phyloP scores from a whole-genome alignment of 2,329 filamentous ascomycete species.

The Fusarium metavorans region DNA sequence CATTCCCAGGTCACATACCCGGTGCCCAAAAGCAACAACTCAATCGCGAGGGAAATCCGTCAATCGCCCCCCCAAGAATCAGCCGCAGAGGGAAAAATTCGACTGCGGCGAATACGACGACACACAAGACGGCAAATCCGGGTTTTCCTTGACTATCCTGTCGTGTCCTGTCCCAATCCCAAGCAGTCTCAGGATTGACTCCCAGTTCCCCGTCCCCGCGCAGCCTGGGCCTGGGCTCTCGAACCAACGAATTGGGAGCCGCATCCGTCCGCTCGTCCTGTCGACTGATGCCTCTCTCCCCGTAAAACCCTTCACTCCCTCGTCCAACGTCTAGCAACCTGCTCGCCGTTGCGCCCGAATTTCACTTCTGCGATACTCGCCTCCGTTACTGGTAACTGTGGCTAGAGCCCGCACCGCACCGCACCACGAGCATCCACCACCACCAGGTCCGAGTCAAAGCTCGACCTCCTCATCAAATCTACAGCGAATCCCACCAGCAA shows the following conservation, averaged over 20 bases:
- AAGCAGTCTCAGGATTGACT: constrained; percentile 37
- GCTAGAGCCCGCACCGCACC: constrained; percentile 7
- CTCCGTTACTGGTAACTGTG: constrained; percentile 28
- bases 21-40: constrained; percentile 17
- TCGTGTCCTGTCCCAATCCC: constrained; percentile 21
- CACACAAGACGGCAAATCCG: constrained; percentile 27
- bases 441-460: constrained; percentile 35
- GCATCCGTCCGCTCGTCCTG: constrained; percentile 43
- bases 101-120: constrained; percentile 38
- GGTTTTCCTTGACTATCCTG: constrained; percentile 15
- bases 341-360: constrained; percentile 25
- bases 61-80: constrained; percentile 21
- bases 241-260: constrained; percentile 46
- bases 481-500: constrained; percentile 29
- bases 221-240: constrained; percentile 32
- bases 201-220: constrained; percentile 38
- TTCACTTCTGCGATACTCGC: constrained; percentile 7
- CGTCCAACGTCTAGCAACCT: constrained; percentile 33
- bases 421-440: constrained; percentile 22
- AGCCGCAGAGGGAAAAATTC: constrained; percentile 20
- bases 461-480: constrained; percentile 39
- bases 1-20: constrained; percentile 21
- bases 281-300: constrained; percentile 43
- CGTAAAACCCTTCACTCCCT: constrained; percentile 44
- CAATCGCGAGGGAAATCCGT: constrained; percentile 25